Base-by-base conservation (phyloP, 108 stramenopile species). In the Cyclostephanos invisitatus region DNA sequence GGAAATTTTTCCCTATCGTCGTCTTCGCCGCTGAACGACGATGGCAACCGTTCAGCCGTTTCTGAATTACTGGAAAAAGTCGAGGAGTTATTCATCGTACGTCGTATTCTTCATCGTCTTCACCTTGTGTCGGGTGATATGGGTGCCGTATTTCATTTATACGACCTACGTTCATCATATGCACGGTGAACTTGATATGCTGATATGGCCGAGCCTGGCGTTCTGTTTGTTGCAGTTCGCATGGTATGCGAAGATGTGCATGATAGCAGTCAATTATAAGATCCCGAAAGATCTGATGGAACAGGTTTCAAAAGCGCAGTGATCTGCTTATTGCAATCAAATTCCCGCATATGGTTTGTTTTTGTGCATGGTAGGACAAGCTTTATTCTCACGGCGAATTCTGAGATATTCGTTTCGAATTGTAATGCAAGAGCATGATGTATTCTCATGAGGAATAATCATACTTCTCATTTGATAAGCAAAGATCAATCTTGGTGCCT, bases 131-230 rank as follows among this genome's bases (percentile, higher is more conserved):
- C 68, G 80, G 5, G 63, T 81, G 20, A 14, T 81, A 10, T 81
- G 80, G 80, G 80, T 81, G 7, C 80, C 80, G 0, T 71, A 60
- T 57, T 81, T 81, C 67, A 20, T 75, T n/a, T 81, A 76, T 32
- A 53, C 47, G 3, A 81, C 74, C 5, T 75, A 81, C 40, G 53
- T 40, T 7, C n/a, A 67, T 0, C 51, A 73, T n/a, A 44, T 81
- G 32, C 8, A 75, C 2, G 78, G 78, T 1, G 36, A 75, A 40
- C 47, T 56, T 11, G 80, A 81, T 32, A 70, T 35, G 20, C 29
- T 81, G 47, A 28, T 81, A 5, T 75, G 47, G 37, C 58, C 64
- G 0, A 81, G 69, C 51, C 21, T 71, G 10, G 11, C 71, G 15
- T 81, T 81, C 58, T 66, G 57, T 38, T 7, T 81, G 20, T 24